Conservation (phyloP, 495 filamentous ascomycete species). For the Stereocaulon alpinum region DNA sequence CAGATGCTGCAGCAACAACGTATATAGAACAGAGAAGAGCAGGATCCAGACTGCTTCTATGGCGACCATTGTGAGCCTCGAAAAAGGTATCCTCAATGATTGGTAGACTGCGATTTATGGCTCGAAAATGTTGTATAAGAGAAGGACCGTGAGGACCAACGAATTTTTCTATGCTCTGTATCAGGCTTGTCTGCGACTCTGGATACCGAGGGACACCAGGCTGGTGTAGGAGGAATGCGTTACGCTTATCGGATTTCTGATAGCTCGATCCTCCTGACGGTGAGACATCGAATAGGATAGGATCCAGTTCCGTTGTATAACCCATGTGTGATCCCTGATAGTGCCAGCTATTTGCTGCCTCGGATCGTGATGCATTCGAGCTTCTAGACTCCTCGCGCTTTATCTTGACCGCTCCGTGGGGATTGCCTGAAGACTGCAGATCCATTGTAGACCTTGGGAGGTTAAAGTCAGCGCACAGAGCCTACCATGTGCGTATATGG, state of each 20-base stretch:
- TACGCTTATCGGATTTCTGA: conserved; percentile 68
- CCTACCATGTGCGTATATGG: background rate
- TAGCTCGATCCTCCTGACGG: conserved; percentile 37
- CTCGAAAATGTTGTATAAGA: conserved; percentile 79
- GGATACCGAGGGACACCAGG: conserved; percentile 29
- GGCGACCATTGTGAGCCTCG: conserved; percentile 63
- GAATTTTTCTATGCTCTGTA: conserved; percentile 71
- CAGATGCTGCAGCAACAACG: conserved; percentile 83
- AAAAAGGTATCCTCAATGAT: conserved; percentile 83
- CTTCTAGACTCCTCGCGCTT: conserved; percentile 23
- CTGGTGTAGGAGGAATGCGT: conserved; percentile 71
- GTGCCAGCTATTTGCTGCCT: conserved; percentile 33
- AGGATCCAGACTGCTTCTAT: conserved; percentile 69
- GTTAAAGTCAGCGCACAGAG: background rate
- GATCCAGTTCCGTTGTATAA: conserved; percentile 44
- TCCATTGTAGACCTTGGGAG: conserved; percentile 9
- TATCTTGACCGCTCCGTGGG: conserved; percentile 22
- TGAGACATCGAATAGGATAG: conserved; percentile 39
- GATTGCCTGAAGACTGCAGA: conserved; percentile 6
- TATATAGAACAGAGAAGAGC: conserved; percentile 83
- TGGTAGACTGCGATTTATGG: conserved; percentile 83
- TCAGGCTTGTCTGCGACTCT: conserved; percentile 45
- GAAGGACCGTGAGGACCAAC: conserved; percentile 73
- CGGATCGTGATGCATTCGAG: conserved; percentile 23
- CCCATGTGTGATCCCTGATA: conserved; percentile 43